Percentiles rank a stretch among this genome's conserved stretches.
These are phyloP conservation scores for Basidioascus undulatus DNA, from an alignment of 768 basidiomycete species.

Conservation along the genomic window DNA sequence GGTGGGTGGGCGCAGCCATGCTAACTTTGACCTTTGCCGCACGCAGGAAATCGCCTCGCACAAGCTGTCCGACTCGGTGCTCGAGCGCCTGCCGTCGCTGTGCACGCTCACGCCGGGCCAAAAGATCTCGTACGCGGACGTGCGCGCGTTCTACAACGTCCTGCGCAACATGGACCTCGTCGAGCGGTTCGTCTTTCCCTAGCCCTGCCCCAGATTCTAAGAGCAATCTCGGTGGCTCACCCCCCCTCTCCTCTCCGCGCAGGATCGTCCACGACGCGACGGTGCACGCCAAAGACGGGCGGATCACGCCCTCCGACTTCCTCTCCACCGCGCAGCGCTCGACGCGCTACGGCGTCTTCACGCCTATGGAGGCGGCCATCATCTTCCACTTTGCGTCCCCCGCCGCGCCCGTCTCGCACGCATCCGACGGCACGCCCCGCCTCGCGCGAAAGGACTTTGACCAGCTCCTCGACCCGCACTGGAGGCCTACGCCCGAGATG, in stretches of 20 bases:
- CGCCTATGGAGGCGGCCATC: slow-evolving; percentile 93
- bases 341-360: slow-evolving; percentile 83
- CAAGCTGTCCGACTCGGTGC: slow-evolving; percentile 80
- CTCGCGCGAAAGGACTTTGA: slow-evolving; percentile 71
- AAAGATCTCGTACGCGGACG: slow-evolving; percentile 86
- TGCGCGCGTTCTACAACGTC: slow-evolving; percentile 90
- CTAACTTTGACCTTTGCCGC: not conserved
- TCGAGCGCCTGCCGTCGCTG: slow-evolving; percentile 75
- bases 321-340: slow-evolving; percentile 61
- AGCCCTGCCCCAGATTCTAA: not conserved
- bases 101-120: slow-evolving; percentile 72
- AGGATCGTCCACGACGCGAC: slow-evolving; percentile 70
- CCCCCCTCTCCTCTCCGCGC: too few relatives aligned
- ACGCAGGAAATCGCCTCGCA: slow-evolving; percentile 79
- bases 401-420: not conserved
- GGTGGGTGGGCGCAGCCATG: not conserved
- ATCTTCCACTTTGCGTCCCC: slow-evolving; percentile 73
- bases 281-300: too few relatives aligned
- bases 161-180: slow-evolving; percentile 85
- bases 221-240: too few relatives aligned
- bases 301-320: slow-evolving; percentile 36
- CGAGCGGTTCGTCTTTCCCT: slow-evolving; percentile 46
- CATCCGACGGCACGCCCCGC: slow-evolving; percentile 28
- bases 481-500: slow-evolving; percentile 42
- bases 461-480: slow-evolving; percentile 71